Conservation (phyloP, 2,329 filamentous ascomycete species). For the Exophiala aquamarina region DNA sequence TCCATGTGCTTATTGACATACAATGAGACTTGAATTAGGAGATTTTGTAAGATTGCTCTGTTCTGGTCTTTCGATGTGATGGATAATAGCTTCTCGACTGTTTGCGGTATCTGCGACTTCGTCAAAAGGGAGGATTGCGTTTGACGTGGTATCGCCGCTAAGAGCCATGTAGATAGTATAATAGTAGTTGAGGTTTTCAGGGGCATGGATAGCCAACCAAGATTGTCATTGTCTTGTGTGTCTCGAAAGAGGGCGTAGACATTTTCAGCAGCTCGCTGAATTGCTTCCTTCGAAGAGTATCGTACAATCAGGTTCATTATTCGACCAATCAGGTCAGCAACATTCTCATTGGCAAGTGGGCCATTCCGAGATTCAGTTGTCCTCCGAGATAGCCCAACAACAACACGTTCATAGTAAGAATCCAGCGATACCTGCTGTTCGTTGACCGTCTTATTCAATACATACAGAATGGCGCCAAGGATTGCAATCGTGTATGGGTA, state of each 20-base stretch:
- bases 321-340: conserved; percentile 61
- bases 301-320: conserved; percentile 61
- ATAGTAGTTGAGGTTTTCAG: conserved; percentile 36
- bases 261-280: conserved; percentile 53
- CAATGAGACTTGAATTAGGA: conserved; percentile 33
- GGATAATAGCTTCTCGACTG: conserved; percentile 29
- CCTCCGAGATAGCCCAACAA: conserved; percentile 43
- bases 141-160: conserved; percentile 28
- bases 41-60: conserved; percentile 19
- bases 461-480: conserved; percentile 61
- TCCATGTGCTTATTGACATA: conserved; percentile 41
- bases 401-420: conserved; percentile 52
- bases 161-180: conserved; percentile 44
- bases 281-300: conserved; percentile 52
- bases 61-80: conserved; percentile 21
- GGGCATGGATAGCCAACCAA: background rate
- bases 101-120: conserved; percentile 16
- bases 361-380: conserved; percentile 36
- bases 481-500: conserved; percentile 59
- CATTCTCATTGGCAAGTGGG: conserved; percentile 50
- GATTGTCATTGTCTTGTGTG: conserved; percentile 4
- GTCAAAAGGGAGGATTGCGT: conserved; percentile 15
- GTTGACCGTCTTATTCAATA: conserved; percentile 44
- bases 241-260: conserved; percentile 54
- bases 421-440: conserved; percentile 31